phyloP scores from a whole-genome alignment of 2,329 filamentous ascomycete genomes.

The Amauroascus niger region DNA sequence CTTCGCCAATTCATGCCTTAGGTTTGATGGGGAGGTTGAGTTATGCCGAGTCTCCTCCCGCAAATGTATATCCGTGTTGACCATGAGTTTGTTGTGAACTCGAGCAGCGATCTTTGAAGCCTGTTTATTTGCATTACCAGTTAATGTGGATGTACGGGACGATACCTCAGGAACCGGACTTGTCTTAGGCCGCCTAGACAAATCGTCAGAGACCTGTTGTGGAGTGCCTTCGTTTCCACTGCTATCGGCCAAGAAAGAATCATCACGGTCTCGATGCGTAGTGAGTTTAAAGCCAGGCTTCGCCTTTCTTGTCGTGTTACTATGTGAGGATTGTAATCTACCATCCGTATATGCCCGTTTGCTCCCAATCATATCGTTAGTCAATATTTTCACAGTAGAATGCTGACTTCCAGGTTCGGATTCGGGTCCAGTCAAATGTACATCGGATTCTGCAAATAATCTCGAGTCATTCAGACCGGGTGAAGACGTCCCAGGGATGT shows the following conservation, averaged over 20 bases:
- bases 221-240: constrained; percentile 28
- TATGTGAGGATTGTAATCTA: not conserved
- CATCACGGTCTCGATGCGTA: constrained; percentile 22
- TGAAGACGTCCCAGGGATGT: constrained; percentile 42
- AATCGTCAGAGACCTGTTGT: constrained; percentile 12
- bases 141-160: not conserved
- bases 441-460: constrained; percentile 10
- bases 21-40: constrained; percentile 21
- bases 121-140: not conserved
- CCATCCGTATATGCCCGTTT: not conserved
- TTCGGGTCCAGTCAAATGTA: constrained; percentile 1
- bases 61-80: not conserved
- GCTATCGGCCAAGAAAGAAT: constrained; percentile 29
- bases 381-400: not conserved
- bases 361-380: not conserved
- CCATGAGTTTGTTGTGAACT: not conserved
- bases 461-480: constrained; percentile 20
- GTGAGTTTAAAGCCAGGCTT: constrained; percentile 26
- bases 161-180: constrained; percentile 17
- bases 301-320: constrained; percentile 7
- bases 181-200: constrained; percentile 19
- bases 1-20: constrained; percentile 20
- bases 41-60: constrained; percentile 16
- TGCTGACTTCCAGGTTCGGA: not conserved
- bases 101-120: not conserved